Percentiles rank a stretch among this genome's conserved stretches.
Conservation (phyloP, 2,329 filamentous ascomycete genomes). For the Colletotrichum cereale region DNA sequence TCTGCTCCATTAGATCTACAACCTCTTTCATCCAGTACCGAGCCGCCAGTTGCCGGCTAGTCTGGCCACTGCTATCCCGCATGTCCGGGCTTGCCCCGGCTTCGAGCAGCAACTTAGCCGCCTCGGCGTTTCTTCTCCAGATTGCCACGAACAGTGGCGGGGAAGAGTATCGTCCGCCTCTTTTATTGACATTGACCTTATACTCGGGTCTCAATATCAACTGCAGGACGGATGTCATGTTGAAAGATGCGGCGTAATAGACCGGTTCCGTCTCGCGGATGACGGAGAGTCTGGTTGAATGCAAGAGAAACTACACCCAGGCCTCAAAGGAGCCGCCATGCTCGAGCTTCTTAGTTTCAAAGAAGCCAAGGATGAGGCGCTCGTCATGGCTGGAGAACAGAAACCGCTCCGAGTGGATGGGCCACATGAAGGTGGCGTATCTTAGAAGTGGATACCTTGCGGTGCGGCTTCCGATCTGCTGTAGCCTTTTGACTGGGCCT, state of each 20-base stretch:
- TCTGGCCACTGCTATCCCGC: constrained; percentile 6
- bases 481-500: constrained; percentile 30
- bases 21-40: neutral
- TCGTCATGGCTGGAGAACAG: constrained; percentile 30
- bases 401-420: constrained; percentile 43
- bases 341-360: constrained; percentile 39
- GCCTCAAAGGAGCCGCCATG: constrained; percentile 43
- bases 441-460: constrained; percentile 38
- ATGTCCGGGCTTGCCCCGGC: constrained; percentile 44
- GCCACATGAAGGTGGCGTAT: constrained; percentile 42
- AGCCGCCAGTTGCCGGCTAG: constrained; percentile 16
- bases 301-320: constrained; percentile 44
- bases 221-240: constrained; percentile 43
- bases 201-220: constrained; percentile 41
- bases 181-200: constrained; percentile 40
- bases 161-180: constrained; percentile 42
- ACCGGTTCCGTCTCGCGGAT: constrained; percentile 42
- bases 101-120: constrained; percentile 43
- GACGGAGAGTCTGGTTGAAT: constrained; percentile 11
- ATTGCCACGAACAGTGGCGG: constrained; percentile 44
- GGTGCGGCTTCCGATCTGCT: constrained; percentile 18
- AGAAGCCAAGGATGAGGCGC: constrained; percentile 42
- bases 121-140: constrained; percentile 41
- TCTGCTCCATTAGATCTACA: constrained; percentile 17
- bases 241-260: constrained; percentile 46